Conservation (phyloP, 2,329 filamentous ascomycete genomes). For the Epichloe bromicola region DNA sequence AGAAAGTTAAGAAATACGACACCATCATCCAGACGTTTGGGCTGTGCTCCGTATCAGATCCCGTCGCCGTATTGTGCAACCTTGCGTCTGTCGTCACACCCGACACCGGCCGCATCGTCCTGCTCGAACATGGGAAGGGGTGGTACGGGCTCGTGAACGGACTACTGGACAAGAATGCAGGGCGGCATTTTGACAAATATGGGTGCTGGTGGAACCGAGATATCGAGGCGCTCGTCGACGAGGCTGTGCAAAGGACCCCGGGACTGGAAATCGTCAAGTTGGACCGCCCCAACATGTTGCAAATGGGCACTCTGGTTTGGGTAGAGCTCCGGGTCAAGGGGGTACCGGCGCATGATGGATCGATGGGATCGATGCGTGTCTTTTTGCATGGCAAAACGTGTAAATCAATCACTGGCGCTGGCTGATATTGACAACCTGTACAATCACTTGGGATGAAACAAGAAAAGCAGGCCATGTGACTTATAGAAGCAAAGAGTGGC, state of each 20-base stretch:
- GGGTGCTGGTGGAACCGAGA: constrained; percentile 60
- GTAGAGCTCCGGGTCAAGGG: constrained; percentile 34
- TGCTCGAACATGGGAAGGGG: constrained; percentile 50
- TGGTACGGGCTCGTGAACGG: constrained; percentile 41
- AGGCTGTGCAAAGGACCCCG: constrained; percentile 32
- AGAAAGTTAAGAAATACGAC: constrained; percentile 40
- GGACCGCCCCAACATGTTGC: constrained; percentile 36
- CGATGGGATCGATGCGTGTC: too few species aligned
- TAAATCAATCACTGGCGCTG: neutral
- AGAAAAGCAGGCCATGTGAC: neutral
- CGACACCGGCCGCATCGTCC: constrained; percentile 43
- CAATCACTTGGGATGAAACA: neutral
- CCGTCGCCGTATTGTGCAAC: constrained; percentile 37
- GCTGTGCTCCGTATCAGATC: constrained; percentile 48
- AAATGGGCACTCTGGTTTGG: constrained; percentile 45
- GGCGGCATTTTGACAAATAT: constrained; percentile 43
- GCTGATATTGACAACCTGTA: neutral
- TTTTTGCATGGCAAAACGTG: neutral
- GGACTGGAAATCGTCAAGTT: constrained; percentile 44
- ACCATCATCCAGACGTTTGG: constrained; percentile 53
- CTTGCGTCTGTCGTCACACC: constrained; percentile 40
- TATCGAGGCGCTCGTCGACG: constrained; percentile 39
- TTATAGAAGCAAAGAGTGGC: constrained; percentile 7
- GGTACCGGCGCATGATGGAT: neutral
- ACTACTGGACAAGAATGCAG: constrained; percentile 41